Evolutionary conservation across 345 rosid genomes (phyloP).

Genomic region (Populus pruinosa): DNA sequence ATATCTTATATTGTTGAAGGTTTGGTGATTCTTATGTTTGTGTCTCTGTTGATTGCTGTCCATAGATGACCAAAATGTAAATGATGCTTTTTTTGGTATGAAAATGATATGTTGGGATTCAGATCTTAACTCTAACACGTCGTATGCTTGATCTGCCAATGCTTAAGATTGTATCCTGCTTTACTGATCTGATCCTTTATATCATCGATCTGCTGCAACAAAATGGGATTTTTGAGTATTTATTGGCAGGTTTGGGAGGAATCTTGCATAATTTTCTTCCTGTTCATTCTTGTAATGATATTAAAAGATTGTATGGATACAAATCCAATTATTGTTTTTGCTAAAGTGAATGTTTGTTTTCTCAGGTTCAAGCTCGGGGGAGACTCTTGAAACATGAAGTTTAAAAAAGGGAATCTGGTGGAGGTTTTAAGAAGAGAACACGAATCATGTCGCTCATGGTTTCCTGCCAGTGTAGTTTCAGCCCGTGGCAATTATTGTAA

Average conservation of each 20-base stretch:
- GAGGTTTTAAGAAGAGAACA: slow-evolving; percentile 37
- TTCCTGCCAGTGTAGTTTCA: slow-evolving; percentile 34
- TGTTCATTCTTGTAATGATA: background rate
- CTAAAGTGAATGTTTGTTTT: background rate
- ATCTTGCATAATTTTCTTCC: background rate
- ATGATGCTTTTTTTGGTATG: background rate
- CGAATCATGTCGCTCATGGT: slow-evolving; percentile 37
- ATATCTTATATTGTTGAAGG: slow-evolving; percentile 3
- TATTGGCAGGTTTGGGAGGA: background rate
- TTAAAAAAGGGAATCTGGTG: slow-evolving; percentile 25
- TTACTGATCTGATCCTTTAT: background rate
- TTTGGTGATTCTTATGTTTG: slow-evolving; percentile 5
- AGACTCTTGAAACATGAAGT: slow-evolving; percentile 23
- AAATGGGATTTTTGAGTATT: background rate
- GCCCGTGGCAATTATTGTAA: slow-evolving; percentile 19
- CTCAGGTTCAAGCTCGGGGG: slow-evolving; percentile 14
- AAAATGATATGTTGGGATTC: background rate
- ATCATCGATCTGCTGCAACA: slow-evolving; percentile 15
- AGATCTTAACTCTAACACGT: background rate
- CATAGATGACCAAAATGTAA: background rate
- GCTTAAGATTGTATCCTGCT: background rate
- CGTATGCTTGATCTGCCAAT: slow-evolving; percentile 4
- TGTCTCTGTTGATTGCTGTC: background rate
- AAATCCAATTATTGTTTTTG: background rate
- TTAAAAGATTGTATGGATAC: background rate